A percentile compares a stretch with the other conserved stretches of the same genome.
phyloP scores from a whole-genome alignment of 176 grass and related monocot genomes.

The Raddia guianensis region DNA sequence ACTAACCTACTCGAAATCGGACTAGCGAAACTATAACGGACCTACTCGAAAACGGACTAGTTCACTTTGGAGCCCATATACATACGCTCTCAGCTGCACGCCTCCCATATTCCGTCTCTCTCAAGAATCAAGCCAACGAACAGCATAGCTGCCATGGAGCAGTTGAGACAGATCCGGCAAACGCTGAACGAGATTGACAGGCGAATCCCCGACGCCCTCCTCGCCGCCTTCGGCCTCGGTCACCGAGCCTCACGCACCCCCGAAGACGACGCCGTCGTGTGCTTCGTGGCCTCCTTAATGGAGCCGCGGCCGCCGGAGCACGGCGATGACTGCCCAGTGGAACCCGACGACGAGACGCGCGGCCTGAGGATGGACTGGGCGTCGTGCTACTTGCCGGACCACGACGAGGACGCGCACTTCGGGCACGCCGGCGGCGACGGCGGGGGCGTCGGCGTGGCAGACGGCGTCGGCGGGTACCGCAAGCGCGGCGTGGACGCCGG shows the following conservation, averaged over 20 bases:
- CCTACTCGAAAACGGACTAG: too few relatives aligned
- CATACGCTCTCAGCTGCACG: too few relatives aligned
- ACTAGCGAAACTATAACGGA: too few relatives aligned
- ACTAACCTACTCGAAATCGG: too few relatives aligned
- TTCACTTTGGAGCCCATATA: too few relatives aligned
- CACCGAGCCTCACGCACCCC: background rate
- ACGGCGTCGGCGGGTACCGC: slow-evolving; percentile 46
- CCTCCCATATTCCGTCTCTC: too few relatives aligned
- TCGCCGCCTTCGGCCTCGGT: slow-evolving; percentile 21
- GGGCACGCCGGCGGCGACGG: background rate
- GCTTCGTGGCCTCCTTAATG: background rate
- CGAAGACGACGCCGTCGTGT: background rate
- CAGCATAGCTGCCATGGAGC: slow-evolving; percentile 19
- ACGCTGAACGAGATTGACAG: background rate
- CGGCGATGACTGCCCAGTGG: background rate
- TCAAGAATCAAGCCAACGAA: too few relatives aligned
- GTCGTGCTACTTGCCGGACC: slow-evolving; percentile 27
- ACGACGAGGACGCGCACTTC: slow-evolving; percentile 46
- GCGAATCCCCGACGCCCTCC: slow-evolving; percentile 7
- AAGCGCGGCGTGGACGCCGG: background rate
- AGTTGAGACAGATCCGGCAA: background rate
- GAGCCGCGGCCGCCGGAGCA: background rate
- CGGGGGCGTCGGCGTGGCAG: slow-evolving; percentile 35
- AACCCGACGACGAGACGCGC: background rate
- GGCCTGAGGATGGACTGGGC: background rate